Base-by-base conservation (phyloP, 768 basidiomycete species). In the Termitomyces sp. region DNA sequence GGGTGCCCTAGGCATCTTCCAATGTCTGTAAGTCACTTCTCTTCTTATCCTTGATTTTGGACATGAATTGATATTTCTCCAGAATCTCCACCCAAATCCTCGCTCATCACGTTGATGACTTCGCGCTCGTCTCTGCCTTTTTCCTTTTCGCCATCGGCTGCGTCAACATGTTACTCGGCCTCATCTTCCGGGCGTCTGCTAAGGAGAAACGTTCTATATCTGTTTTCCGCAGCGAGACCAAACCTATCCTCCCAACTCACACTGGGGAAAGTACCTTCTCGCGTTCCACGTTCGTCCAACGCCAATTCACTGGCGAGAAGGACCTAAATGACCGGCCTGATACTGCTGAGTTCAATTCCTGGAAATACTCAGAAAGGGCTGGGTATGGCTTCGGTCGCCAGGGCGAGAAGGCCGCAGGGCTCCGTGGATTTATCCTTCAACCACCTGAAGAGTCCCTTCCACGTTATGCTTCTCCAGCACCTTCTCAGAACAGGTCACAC, bases 71-170 rank as follows among this genome's bases (percentile, higher is more conserved):
- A 40, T 28, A 30, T 18, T 13, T 51, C 10, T 36, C 3, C 58
- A 87, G 85, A 9, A 81, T 87, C 62, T 85, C 85, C 3, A 86
- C 87, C 0, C 81, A 85, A 55, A 79, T 88, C 54, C 84, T 89
- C 60, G 87, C 87, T 2, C 87, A 90, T 74, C 79, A 87, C 65
- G 90, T 93, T 58, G 84, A 89, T 60, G 83, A 82, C 65, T 94
- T 95, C 70, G 84, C 92, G 2, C 86, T 94, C 63, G 92, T 94
- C 60, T 81, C 92, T 2, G 90, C 88, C 30, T 93, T 91, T 79
- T 82, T 94, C 74, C 76, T 93, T 62, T 94, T 94, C 71, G 81
- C 88, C 58, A 66, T 94, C 53, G 92, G 90, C 5, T 92, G 89
- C 70, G 69, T 89, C 66, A 92, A 95, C 77, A 87, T 94, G 61